Conservation (phyloP, 805 yeast species). For the Candida parachauliodes region DNA sequence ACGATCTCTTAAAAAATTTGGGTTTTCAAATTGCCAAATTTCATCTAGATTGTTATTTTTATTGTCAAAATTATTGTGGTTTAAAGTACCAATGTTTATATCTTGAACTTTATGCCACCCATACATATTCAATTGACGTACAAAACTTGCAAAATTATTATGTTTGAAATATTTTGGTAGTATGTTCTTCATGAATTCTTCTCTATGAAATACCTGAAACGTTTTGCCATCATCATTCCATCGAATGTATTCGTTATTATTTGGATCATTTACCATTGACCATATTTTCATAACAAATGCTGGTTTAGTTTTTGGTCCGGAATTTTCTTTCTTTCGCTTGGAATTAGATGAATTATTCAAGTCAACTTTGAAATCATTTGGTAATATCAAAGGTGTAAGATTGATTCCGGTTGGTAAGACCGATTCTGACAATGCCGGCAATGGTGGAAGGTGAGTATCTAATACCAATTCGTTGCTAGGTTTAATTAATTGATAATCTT, state of each 20-base stretch:
- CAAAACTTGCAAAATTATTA: conserved; percentile 91
- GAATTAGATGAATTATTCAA: not conserved
- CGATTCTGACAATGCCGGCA: conserved; percentile 28
- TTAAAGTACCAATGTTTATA: conserved; percentile 67
- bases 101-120: conserved; percentile 99
- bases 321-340: conserved; percentile 24
- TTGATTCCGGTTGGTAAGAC: conserved; percentile 22
- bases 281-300: conserved; percentile 92
- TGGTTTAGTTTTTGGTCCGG: conserved; percentile 60
- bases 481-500: conserved; percentile 7
- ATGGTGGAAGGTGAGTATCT: conserved; percentile 17
- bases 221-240: conserved; percentile 88
- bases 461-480: not conserved
- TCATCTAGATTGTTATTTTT: conserved; percentile 61
- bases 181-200: conserved; percentile 75
- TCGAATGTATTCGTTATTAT: conserved; percentile 64
- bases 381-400: conserved; percentile 16
- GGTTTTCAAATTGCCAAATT: conserved; percentile 83
- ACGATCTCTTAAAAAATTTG: conserved; percentile 68
- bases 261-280: conserved; percentile 88
- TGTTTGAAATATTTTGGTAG: conserved; percentile 93
- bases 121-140: conserved; percentile 94
- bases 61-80: too few species aligned
- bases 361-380: conserved; percentile 5
- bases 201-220: conserved; percentile 81